Conservation (phyloP, 352 stramenopile genomes). For the Achlya hypogyna region DNA sequence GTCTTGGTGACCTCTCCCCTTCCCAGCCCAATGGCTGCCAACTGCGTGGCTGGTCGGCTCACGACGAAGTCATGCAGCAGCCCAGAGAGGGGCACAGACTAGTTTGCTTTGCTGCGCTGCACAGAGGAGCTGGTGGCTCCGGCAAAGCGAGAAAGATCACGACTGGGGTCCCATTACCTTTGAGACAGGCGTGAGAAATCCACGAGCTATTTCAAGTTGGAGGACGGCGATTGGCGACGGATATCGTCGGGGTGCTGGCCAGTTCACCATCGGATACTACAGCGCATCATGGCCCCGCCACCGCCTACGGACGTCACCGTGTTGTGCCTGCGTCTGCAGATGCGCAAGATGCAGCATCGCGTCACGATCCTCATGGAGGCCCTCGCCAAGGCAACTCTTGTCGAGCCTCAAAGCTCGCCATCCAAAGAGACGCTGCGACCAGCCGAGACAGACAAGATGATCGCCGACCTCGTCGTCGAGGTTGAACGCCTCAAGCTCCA, state of each 20-base stretch:
- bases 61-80: no score
- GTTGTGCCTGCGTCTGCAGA: background rate
- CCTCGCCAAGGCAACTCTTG: background rate
- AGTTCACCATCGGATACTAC: no score
- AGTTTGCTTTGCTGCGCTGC: no score
- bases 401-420: background rate
- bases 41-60: no score
- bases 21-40: no score
- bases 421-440: background rate
- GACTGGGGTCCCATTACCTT: no score
- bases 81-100: no score
- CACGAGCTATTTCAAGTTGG: background rate
- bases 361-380: background rate
- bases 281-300: background rate
- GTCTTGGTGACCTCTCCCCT: no score
- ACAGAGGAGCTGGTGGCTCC: no score
- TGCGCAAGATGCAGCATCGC: background rate
- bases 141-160: no score
- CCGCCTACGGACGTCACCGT: background rate
- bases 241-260: no score
- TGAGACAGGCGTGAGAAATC: background rate
- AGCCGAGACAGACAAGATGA: background rate
- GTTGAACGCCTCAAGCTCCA: background rate
- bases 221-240: background rate
- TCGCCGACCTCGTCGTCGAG: conserved; percentile 1